Conservation (phyloP, 108 stramenopile genomes). For the Nitzschia putrida region DNA sequence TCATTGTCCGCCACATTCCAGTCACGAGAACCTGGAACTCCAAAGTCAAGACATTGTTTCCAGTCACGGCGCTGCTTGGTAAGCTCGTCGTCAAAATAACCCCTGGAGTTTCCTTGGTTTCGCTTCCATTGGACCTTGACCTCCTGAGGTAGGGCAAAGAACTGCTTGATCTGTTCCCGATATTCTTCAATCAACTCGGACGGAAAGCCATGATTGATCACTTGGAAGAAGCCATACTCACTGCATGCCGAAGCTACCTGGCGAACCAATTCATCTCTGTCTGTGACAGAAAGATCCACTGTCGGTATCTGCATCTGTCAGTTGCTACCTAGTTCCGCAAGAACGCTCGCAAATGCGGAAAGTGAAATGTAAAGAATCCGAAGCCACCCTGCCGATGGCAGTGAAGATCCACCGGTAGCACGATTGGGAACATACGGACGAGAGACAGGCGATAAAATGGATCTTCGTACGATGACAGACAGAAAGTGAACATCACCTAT, state of each 20-base stretch:
- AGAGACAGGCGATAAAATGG: too few relatives aligned
- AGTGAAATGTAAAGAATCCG: too few relatives aligned
- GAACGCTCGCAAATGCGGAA: too few relatives aligned
- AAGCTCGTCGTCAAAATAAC: slow-evolving; percentile 92
- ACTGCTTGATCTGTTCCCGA: slow-evolving; percentile 51
- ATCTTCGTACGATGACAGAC: too few relatives aligned
- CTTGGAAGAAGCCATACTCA: slow-evolving; percentile 90
- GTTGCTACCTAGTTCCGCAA: too few relatives aligned
- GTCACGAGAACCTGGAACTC: slow-evolving; percentile 70
- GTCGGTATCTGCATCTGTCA: slow-evolving; percentile 29
- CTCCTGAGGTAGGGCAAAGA: slow-evolving; percentile 76
- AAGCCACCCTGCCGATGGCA: too few relatives aligned
- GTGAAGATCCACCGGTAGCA: too few relatives aligned
- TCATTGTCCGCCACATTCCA: slow-evolving; percentile 59
- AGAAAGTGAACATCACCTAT: too few relatives aligned
- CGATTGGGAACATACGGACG: too few relatives aligned
- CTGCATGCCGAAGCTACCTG: slow-evolving; percentile 71
- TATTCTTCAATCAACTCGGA: slow-evolving; percentile 54
- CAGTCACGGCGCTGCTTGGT: slow-evolving; percentile 90
- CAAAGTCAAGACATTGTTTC: slow-evolving; percentile 88
- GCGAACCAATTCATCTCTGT: slow-evolving; percentile 35
- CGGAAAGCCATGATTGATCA: slow-evolving; percentile 74
- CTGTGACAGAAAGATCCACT: slow-evolving; percentile 48
- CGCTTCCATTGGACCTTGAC: slow-evolving; percentile 72
- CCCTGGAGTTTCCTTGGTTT: slow-evolving; percentile 72